Conservation (phyloP, 306 rosid species). For the Betula pendula region DNA sequence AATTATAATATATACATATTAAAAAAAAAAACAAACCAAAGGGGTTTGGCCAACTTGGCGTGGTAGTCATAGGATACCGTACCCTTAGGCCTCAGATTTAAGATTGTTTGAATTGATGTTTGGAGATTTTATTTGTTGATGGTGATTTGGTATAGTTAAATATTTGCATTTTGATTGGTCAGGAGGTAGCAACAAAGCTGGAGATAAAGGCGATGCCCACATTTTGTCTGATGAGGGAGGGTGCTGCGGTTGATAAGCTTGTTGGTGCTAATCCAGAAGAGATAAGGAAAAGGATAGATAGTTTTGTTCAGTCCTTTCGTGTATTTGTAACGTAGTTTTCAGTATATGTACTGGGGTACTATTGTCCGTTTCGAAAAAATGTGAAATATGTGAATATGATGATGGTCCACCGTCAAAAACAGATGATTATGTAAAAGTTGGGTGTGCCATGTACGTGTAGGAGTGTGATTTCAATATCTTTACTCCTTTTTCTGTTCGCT, state of each 20-base stretch:
- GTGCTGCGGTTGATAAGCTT: conserved; percentile 52
- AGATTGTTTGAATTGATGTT: background rate
- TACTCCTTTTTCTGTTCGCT: background rate
- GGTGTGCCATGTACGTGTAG: background rate
- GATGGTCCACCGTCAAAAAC: conserved; percentile 14
- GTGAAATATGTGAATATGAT: conserved; percentile 30
- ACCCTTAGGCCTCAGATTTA: conserved; percentile 5
- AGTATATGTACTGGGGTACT: too few relatives aligned
- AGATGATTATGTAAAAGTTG: conserved; percentile 2
- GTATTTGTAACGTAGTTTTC: conserved; percentile 43
- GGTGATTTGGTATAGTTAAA: background rate
- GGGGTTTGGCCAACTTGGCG: background rate
- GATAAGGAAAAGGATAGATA: conserved; percentile 76
- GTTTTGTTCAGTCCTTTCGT: conserved; percentile 47
- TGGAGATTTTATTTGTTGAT: conserved; percentile 16
- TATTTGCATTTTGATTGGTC: conserved; percentile 12
- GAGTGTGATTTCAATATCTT: conserved; percentile 20
- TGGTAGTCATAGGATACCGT: background rate
- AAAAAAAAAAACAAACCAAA: too few relatives aligned
- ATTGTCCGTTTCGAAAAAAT: too few relatives aligned
- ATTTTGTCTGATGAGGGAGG: conserved; percentile 62
- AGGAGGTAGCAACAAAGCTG: conserved; percentile 79
- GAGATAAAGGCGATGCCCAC: conserved; percentile 94
- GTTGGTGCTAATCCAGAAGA: conserved; percentile 97
- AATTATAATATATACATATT: too few relatives aligned